These are phyloP conservation scores for Lachancea dasiensis DNA, from an alignment of 805 yeast species.

Conservation along the genomic window DNA sequence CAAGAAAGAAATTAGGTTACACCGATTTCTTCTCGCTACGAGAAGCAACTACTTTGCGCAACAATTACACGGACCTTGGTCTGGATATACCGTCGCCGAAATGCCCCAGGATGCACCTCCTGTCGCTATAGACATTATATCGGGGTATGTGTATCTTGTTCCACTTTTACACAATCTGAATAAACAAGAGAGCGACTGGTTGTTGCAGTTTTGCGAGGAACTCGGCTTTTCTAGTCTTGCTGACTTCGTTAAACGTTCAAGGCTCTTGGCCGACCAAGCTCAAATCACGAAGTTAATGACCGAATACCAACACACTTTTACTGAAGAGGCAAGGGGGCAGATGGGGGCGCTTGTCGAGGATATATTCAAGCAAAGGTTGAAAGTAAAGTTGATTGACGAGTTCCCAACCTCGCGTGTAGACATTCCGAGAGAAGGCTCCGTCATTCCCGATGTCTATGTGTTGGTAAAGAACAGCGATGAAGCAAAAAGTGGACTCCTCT, in stretches of 20 bases:
- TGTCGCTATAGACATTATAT: constrained; percentile 20
- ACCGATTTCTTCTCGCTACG: constrained; percentile 39
- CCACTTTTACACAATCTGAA: constrained; percentile 37
- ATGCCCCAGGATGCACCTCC: constrained; percentile 18
- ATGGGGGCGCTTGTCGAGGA: constrained; percentile 20
- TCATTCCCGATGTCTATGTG: constrained; percentile 44
- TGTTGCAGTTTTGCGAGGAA: constrained; percentile 32
- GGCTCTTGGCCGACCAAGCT: constrained; percentile 25
- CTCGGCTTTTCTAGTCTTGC: constrained; percentile 36
- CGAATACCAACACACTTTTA: constrained; percentile 30
- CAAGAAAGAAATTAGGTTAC: constrained; percentile 24
- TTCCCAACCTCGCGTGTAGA: background rate
- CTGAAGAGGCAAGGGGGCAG: constrained; percentile 26
- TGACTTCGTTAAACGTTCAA: constrained; percentile 31
- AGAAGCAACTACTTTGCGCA: constrained; percentile 32
- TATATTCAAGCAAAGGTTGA: constrained; percentile 13
- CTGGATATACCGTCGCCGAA: constrained; percentile 13
- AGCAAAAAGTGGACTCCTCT: constrained; percentile 30
- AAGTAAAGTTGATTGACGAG: constrained; percentile 5
- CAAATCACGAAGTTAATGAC: constrained; percentile 32
- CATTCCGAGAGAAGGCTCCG: constrained; percentile 2
- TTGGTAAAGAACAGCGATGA: constrained; percentile 30
- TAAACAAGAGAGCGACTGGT: constrained; percentile 22
- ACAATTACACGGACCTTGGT: constrained; percentile 25
- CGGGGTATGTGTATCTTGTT: constrained; percentile 35